These are phyloP conservation scores for Phytophthora citricola DNA, from an alignment of 352 stramenopile genomes.

Conservation along the genomic window DNA sequence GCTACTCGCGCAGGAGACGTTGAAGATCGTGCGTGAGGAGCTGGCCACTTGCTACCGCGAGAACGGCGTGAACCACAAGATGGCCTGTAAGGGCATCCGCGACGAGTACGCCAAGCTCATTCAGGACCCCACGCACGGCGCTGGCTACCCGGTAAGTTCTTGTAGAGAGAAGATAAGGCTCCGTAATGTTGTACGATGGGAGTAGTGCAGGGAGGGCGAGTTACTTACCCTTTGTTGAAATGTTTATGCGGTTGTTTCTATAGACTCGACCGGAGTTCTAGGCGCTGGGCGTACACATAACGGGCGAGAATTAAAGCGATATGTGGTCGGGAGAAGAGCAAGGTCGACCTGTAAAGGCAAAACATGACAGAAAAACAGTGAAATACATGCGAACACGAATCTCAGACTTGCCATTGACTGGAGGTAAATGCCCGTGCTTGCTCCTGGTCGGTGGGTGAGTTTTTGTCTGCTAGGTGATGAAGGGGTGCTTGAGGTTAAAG, in stretches of 20 bases:
- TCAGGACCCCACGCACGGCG: slow-evolving; percentile 80
- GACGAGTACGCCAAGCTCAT: slow-evolving; percentile 87
- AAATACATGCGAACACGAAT: slow-evolving; percentile 32
- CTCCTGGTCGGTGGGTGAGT: slow-evolving; percentile 3
- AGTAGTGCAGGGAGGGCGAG: not conserved
- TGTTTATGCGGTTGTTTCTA: slow-evolving; percentile 1
- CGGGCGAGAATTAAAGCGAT: slow-evolving; percentile 28
- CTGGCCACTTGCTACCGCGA: slow-evolving; percentile 90
- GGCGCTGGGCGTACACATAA: slow-evolving; percentile 3
- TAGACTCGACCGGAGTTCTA: slow-evolving; percentile 47
- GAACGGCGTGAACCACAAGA: slow-evolving; percentile 90
- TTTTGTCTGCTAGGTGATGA: slow-evolving; percentile 13
- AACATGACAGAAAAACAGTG: slow-evolving; percentile 42
- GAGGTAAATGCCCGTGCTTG: slow-evolving; percentile 4
- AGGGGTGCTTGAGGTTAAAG: slow-evolving; percentile 5
- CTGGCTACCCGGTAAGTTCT: slow-evolving; percentile 63
- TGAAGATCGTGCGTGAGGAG: slow-evolving; percentile 89
- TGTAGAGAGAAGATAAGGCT: not conserved
- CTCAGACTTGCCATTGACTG: slow-evolving; percentile 24
- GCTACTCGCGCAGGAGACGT: slow-evolving; percentile 76
- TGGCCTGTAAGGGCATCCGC: slow-evolving; percentile 82
- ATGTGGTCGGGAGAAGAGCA: slow-evolving; percentile 17
- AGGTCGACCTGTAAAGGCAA: slow-evolving; percentile 28
- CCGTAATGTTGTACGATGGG: no score
- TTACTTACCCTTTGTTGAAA: slow-evolving; percentile 14